Percentiles rank a stretch among this genome's conserved stretches.
phyloP scores from a whole-genome alignment of 2,329 filamentous ascomycete species.

The Scedosporium apiospermum region DNA sequence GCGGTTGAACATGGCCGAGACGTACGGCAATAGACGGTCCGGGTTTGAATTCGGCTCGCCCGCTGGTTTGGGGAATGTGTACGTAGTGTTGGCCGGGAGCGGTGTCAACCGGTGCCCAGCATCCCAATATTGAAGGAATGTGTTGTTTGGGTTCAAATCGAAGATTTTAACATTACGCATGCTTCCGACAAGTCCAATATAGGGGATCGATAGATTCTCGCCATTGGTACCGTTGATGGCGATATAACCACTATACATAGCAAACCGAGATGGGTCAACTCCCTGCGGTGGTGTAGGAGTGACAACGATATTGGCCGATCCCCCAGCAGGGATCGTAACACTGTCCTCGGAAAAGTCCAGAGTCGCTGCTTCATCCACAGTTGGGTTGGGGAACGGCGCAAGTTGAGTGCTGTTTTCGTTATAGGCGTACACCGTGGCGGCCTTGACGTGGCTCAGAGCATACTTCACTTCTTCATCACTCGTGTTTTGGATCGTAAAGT shows the following conservation, averaged over 20 bases:
- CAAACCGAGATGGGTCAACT: constrained; percentile 16
- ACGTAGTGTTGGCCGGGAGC: constrained; percentile 22
- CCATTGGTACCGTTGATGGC: constrained; percentile 27
- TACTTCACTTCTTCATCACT: constrained; percentile 39
- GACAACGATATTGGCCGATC: constrained; percentile 19
- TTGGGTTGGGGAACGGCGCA: constrained; percentile 28
- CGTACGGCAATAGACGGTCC: constrained; percentile 21
- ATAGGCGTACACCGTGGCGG: constrained; percentile 46
- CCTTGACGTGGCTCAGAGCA: constrained; percentile 37
- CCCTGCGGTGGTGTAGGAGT: constrained; percentile 16
- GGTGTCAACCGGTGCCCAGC: neutral
- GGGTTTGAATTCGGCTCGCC: constrained; percentile 15
- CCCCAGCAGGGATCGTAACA: constrained; percentile 24
- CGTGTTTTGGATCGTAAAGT: constrained; percentile 48
- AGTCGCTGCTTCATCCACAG: constrained; percentile 15
- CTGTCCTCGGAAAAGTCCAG: constrained; percentile 31
- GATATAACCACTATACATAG: constrained; percentile 33
- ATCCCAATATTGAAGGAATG: constrained; percentile 4
- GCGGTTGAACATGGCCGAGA: constrained; percentile 26
- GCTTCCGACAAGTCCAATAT: constrained; percentile 24
- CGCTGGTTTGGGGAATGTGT: constrained; percentile 30
- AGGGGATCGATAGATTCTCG: constrained; percentile 26
- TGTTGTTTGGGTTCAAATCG: constrained; percentile 3
- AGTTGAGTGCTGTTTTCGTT: constrained; percentile 19
- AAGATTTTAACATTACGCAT: constrained; percentile 25